These are phyloP conservation scores for Trametopsis cervina DNA, from an alignment of 768 basidiomycete genomes.

Conservation along the genomic window DNA sequence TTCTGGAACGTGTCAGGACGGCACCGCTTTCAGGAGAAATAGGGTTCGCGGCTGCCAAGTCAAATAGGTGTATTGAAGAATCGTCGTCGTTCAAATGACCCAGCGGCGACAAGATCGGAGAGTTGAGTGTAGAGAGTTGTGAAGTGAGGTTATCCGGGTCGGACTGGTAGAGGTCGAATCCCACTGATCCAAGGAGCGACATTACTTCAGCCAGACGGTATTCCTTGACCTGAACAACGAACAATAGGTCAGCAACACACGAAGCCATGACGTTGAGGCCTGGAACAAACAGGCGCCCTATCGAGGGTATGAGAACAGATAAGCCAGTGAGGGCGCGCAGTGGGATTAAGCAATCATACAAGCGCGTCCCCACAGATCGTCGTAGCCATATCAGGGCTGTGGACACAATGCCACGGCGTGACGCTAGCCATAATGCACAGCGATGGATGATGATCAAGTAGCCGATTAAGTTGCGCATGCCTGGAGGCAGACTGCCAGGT, in stretches of 20 bases:
- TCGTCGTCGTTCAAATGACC: slow-evolving; percentile 12
- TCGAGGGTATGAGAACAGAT: too few species aligned
- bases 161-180: slow-evolving; percentile 50
- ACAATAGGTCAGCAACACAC: background rate
- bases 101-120: slow-evolving; percentile 20
- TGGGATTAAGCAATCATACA: too few species aligned
- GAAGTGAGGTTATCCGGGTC: slow-evolving; percentile 22
- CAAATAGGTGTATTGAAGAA: slow-evolving; percentile 14
- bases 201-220: slow-evolving; percentile 57
- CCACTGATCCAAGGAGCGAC: slow-evolving; percentile 47
- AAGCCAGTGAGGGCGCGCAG: too few species aligned
- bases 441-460: too few species aligned
- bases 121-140: slow-evolving; percentile 21
- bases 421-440: too few species aligned
- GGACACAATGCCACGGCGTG: too few species aligned
- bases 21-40: slow-evolving; percentile 29
- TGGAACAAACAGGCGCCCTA: too few species aligned
- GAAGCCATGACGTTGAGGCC: background rate
- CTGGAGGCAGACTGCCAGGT: too few species aligned
- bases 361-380: too few species aligned
- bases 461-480: too few species aligned
- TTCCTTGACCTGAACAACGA: slow-evolving; percentile 53
- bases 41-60: slow-evolving; percentile 26
- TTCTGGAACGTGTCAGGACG: slow-evolving; percentile 43
- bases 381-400: too few species aligned